These are phyloP conservation scores for Suillus lakei DNA, from an alignment of 768 basidiomycete genomes.

Conservation along the genomic window DNA sequence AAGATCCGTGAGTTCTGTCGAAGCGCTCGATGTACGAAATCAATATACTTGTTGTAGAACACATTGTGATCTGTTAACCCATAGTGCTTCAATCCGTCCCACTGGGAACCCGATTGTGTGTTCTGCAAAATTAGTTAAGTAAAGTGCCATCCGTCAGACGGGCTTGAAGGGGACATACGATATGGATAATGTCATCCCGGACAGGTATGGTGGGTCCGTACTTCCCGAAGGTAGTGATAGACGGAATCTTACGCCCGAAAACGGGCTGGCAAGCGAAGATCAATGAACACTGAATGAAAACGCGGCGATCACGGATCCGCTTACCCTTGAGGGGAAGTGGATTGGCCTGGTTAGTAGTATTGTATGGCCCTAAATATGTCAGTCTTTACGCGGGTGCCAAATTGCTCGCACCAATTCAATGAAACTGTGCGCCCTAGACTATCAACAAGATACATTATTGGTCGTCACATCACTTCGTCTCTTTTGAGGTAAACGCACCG, in stretches of 20 bases:
- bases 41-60: slow-evolving; percentile 64
- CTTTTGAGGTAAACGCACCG: slow-evolving; percentile 41
- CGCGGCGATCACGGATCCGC: slow-evolving; percentile 3
- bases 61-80: slow-evolving; percentile 55
- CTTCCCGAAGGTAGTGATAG: slow-evolving; percentile 46
- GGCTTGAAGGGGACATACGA: slow-evolving; percentile 40
- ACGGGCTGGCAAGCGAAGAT: slow-evolving; percentile 49
- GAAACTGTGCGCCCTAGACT: slow-evolving; percentile 52
- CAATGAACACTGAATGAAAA: not conserved
- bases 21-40: not conserved
- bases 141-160: not conserved
- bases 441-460: not conserved
- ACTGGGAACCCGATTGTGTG: slow-evolving; percentile 72
- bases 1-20: not conserved
- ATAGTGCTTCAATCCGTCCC: slow-evolving; percentile 70
- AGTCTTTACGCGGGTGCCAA: not conserved
- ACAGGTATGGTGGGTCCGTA: slow-evolving; percentile 18
- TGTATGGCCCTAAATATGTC: not conserved
- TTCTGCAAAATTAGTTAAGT: slow-evolving; percentile 46
- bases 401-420: slow-evolving; percentile 61
- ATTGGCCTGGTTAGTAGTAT: slow-evolving; percentile 52
- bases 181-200: slow-evolving; percentile 58
- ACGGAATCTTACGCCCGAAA: slow-evolving; percentile 58
- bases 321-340: slow-evolving; percentile 67
- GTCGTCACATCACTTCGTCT: not conserved